phyloP scores from a whole-genome alignment of 177 flowering plant species.

The Telopea speciosissima region DNA sequence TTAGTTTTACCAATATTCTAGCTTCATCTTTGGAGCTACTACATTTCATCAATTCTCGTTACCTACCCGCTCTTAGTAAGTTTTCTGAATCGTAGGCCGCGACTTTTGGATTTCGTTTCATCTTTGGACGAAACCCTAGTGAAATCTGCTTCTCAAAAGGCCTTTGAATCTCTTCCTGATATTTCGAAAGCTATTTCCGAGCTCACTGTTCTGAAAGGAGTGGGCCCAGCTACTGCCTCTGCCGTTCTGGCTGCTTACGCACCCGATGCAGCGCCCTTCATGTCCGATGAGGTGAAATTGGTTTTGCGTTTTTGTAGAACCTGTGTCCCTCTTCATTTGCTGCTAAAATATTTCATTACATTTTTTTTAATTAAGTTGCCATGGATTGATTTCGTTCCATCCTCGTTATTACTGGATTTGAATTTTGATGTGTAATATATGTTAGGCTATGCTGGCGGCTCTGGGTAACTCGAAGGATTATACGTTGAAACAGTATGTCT shows the following conservation, averaged over 20 bases:
- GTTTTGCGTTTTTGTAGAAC: background rate
- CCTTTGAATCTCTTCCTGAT: constrained; percentile 54
- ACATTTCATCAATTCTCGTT: background rate
- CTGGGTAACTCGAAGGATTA: constrained; percentile 56
- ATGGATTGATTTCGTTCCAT: background rate
- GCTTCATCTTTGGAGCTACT: background rate
- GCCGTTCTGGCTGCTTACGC: constrained; percentile 60
- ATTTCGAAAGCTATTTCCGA: constrained; percentile 41
- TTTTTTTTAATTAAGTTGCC: background rate
- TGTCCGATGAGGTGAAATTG: constrained; percentile 67
- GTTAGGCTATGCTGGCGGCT: constrained; percentile 51
- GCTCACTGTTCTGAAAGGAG: constrained; percentile 57
- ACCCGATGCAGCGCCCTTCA: constrained; percentile 54
- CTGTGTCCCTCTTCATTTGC: too few species aligned
- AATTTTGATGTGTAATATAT: background rate
- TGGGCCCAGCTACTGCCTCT: constrained; percentile 71
- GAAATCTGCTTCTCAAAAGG: constrained; percentile 48
- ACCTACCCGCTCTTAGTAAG: background rate
- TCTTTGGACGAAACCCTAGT: constrained; percentile 43
- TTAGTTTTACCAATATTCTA: background rate
- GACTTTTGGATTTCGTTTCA: constrained; percentile 50
- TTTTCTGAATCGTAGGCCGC: constrained; percentile 31
- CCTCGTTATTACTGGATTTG: background rate
- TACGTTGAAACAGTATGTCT: constrained; percentile 45
- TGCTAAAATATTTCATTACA: too few species aligned